Evolutionary conservation across 169 alveolate species (phyloP).

Genomic region (Plasmodium reichenowi): DNA sequence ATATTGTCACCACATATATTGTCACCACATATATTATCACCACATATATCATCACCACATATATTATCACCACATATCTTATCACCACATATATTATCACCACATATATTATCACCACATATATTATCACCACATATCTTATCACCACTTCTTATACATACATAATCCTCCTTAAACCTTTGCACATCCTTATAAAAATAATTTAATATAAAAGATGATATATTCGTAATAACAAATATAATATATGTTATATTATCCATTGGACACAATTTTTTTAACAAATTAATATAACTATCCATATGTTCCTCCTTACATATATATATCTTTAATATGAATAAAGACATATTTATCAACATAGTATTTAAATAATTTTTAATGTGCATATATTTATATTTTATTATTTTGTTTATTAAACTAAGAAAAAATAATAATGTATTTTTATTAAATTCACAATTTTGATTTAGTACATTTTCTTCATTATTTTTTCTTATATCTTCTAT

Average conservation of each 20-base stretch:
- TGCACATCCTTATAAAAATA: constrained; percentile 28
- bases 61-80: background rate
- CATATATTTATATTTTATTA: constrained; percentile 47
- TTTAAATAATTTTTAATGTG: constrained; percentile 24
- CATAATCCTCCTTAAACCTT: background rate
- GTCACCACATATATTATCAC: background rate
- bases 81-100: background rate
- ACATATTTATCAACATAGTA: constrained; percentile 21
- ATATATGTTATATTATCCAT: constrained; percentile 1
- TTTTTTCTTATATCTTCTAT: constrained; percentile 7
- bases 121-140: background rate
- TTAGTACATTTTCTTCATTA: constrained; percentile 23
- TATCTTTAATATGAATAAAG: constrained; percentile 15
- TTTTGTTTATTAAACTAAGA: constrained; percentile 33
- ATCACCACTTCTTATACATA: background rate
- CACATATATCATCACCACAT: background rate
- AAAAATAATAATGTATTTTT: constrained; percentile 28
- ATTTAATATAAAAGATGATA: constrained; percentile 32
- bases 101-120: background rate
- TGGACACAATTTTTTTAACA: background rate
- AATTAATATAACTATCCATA: background rate
- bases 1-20: background rate
- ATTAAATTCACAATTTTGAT: constrained; percentile 23
- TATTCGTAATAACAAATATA: constrained; percentile 18
- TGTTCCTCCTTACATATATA: constrained; percentile 2